phyloP scores from a whole-genome alignment of 306 rosid species.

The Crotalaria pallida region DNA sequence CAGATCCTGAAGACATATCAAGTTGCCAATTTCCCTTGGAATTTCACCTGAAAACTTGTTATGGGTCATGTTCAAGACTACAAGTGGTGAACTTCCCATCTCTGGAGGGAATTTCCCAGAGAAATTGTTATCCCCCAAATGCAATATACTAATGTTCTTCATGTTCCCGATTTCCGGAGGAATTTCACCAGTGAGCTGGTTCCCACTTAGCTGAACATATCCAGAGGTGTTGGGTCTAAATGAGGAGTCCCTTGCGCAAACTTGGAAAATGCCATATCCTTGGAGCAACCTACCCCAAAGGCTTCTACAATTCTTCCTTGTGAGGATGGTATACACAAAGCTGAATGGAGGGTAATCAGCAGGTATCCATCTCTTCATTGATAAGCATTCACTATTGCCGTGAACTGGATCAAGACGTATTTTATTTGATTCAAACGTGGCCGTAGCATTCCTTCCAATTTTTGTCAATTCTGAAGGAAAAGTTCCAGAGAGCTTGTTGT shows the following conservation, averaged over 20 bases:
- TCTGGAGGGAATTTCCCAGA: conserved; percentile 63
- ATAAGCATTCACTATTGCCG: conserved; percentile 83
- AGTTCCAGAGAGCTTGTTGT: conserved; percentile 62
- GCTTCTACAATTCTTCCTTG: conserved; percentile 75
- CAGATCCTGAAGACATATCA: conserved; percentile 57
- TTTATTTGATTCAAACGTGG: conserved; percentile 53
- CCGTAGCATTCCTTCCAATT: conserved; percentile 53
- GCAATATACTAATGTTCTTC: conserved; percentile 66
- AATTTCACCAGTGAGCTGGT: conserved; percentile 64
- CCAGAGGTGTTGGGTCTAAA: conserved; percentile 58
- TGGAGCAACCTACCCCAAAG: conserved; percentile 75
- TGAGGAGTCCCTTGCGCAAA: conserved; percentile 44
- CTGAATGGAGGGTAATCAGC: conserved; percentile 96
- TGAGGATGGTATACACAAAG: conserved; percentile 61
- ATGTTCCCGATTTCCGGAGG: conserved; percentile 62
- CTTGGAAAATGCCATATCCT: conserved; percentile 61
- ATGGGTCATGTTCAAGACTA: conserved; percentile 51
- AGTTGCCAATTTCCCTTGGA: conserved; percentile 49
- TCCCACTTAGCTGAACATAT: conserved; percentile 73
- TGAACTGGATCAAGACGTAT: conserved; percentile 20
- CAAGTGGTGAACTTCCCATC: conserved; percentile 51
- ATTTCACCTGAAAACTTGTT: conserved; percentile 79
- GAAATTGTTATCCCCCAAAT: conserved; percentile 60
- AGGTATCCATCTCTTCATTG: conserved; percentile 95
- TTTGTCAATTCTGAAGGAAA: conserved; percentile 60